Evolutionary conservation across 1,284 basidiomycete genomes (phyloP).

Genomic region (Inonotus hispidus): DNA sequence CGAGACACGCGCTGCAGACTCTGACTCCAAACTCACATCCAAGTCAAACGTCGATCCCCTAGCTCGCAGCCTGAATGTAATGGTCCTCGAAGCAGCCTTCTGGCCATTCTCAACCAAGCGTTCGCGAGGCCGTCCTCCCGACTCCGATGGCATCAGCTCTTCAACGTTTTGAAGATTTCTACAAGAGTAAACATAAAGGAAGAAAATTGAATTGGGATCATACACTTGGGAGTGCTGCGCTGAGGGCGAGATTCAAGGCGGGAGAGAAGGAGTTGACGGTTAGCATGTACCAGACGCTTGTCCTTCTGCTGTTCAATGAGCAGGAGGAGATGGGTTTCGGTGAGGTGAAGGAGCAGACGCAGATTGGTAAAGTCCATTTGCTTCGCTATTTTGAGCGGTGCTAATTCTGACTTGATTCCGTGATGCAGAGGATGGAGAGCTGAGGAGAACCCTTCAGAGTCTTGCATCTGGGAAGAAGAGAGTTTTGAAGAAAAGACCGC

Average conservation of each 20-base stretch:
- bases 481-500: constrained; percentile 79
- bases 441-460: constrained; percentile 85
- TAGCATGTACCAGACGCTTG: constrained; percentile 84
- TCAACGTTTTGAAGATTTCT: constrained; percentile 58
- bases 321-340: constrained; percentile 52
- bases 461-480: constrained; percentile 89
- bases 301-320: constrained; percentile 90
- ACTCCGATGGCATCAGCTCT: constrained; percentile 62
- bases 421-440: constrained; percentile 61
- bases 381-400: background rate
- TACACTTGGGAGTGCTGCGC: constrained; percentile 69
- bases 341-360: constrained; percentile 66
- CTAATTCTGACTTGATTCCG: background rate
- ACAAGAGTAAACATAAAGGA: constrained; percentile 69
- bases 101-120: constrained; percentile 63
- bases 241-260: constrained; percentile 64
- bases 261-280: constrained; percentile 87
- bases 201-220: constrained; percentile 80
- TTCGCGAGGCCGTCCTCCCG: constrained; percentile 48
- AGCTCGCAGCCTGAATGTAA: constrained; percentile 47
- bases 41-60: constrained; percentile 5
- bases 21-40: constrained; percentile 9
- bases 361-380: constrained; percentile 57
- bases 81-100: constrained; percentile 69
- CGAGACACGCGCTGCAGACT: constrained; percentile 16